Evolutionary conservation across 192 early-diverging fungal species (phyloP), one percentile per base, ranked within the genome.

Genomic region (Geranomyces michiganensis): DNA sequence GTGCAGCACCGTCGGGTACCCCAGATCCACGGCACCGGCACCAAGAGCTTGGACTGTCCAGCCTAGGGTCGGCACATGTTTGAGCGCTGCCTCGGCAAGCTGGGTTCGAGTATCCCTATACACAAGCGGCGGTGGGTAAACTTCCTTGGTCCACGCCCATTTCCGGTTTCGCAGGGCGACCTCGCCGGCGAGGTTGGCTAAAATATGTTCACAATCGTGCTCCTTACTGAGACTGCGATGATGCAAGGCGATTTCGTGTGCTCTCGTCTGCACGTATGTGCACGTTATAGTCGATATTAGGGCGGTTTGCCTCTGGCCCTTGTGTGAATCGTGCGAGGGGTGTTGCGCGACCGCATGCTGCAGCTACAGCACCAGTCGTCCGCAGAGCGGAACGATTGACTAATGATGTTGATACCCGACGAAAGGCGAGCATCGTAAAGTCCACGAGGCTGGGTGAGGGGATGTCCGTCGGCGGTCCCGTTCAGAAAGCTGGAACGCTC

Each of bases 31-130:
- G 63, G 91, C 87, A 14, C 88, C 94, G 12, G 80, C 82, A 7
- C 73, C 66, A 0, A 97, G 70, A 0, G 90, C 85, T 21, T 83
- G 66, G n/a, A 78, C 79, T 0, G 91, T 88, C 92, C 92, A 97
- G 30, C 94, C 94, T 67, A 88, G 62, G 59, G 80, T 47, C 43
- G 88, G 82, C 1, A 96, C 91, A 65, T 87, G 84, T 30, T 78
- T 70, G 45, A 96, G 73, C 0, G 94, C 86, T 0, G 79, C 81
- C 45, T 86, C 81, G 30, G 93, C 82, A 26, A 95, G 64, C 21
- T 44, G 71, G 0, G 63, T 73, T 26, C n/a, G 30, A 3, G 55
- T 61, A 56, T 60, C 68, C n/a, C 68, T 70, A 48, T 27, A 29
- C 7, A 60, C 15, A 32, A 60, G 3, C 36, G 36, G 5, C 36